Evolutionary conservation across 176 grass and related monocot species (phyloP), one percentile per base, ranked within the genome.

Genomic region (Carex cristatella): DNA sequence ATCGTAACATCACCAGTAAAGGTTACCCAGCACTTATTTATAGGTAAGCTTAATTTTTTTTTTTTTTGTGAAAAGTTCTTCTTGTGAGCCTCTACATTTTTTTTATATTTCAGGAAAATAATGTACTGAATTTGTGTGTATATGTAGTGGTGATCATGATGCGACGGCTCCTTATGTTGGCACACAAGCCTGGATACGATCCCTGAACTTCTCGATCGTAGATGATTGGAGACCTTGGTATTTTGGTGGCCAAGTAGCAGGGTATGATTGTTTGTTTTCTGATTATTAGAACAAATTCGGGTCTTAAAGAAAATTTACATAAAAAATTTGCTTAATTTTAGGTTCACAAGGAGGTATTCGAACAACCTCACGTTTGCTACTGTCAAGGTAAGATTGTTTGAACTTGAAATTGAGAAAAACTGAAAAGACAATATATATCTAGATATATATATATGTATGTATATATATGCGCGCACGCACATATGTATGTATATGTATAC

Each of bases 291-390:
- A 40, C 15, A 40, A 59, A 80, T 80, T 31, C 19, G 13, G 19
- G 12, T 14, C 0, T 14, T 15, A 30, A 12, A 30, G 13, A 56
- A 56, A 13, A 78, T 14, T 44, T 42, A 10, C 10, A 72, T 72
- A 38, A 31, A 62, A 35, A 1, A 1, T 3, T 81, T 44, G 28
- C 56, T 59, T 32, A 5, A 48, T 69, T 37, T 55, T 62, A 91
- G 89, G 61, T 97, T 87, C 84, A 97, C 90, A 27, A 92, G 79
- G 40, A 81, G 64, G 4, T 97, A 94, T 63, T 90, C 65, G 0
- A 80, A 97, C 55, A 97, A 97, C 90, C 82, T 97, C 9, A 97
- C 94, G 67, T 97, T 92, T 74, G 88, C 90, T 59, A 97, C 94
- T 12, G 88, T 97, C 2, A 97, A 97, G 88, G 94, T 91, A 69